These are phyloP conservation scores for Tarenaya hassleriana DNA, from an alignment of 345 rosid species.

Conservation along the genomic window DNA sequence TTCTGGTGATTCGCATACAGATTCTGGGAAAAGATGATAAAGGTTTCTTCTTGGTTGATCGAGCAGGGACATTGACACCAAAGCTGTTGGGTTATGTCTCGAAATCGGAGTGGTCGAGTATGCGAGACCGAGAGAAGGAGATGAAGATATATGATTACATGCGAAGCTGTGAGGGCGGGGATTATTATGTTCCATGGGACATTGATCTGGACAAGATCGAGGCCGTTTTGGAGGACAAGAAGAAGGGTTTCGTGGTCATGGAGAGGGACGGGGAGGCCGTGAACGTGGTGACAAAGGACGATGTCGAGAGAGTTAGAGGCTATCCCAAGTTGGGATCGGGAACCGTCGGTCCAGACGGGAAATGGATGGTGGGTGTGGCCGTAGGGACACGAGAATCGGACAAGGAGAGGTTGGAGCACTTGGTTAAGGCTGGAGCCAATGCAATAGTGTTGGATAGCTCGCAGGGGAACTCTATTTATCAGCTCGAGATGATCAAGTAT, in stretches of 20 bases:
- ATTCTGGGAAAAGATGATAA: background rate
- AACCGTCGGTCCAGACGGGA: slow-evolving; percentile 61
- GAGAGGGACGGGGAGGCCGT: slow-evolving; percentile 55
- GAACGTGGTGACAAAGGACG: slow-evolving; percentile 60
- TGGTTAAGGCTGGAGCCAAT: slow-evolving; percentile 63
- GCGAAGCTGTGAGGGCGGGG: slow-evolving; percentile 37
- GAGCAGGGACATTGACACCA: slow-evolving; percentile 41
- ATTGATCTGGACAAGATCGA: slow-evolving; percentile 51
- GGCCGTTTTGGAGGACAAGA: slow-evolving; percentile 35
- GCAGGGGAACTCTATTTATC: slow-evolving; percentile 84
- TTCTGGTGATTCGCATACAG: too few relatives aligned
- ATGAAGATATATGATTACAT: slow-evolving; percentile 50
- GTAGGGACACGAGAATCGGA: slow-evolving; percentile 78
- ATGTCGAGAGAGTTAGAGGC: slow-evolving; percentile 61
- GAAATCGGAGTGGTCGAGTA: slow-evolving; percentile 45
- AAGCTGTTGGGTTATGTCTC: slow-evolving; percentile 55
- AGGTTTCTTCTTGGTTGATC: slow-evolving; percentile 8
- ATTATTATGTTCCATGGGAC: slow-evolving; percentile 43
- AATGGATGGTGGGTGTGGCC: slow-evolving; percentile 93
- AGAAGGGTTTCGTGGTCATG: slow-evolving; percentile 47
- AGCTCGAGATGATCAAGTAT: slow-evolving; percentile 81
- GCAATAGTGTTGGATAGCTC: slow-evolving; percentile 84
- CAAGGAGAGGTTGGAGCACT: slow-evolving; percentile 68
- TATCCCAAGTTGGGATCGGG: slow-evolving; percentile 65
- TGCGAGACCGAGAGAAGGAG: slow-evolving; percentile 41